Evolutionary conservation across 805 yeast genomes (phyloP), one percentile per base, ranked within the genome.

Genomic region (Pichia insulana): DNA sequence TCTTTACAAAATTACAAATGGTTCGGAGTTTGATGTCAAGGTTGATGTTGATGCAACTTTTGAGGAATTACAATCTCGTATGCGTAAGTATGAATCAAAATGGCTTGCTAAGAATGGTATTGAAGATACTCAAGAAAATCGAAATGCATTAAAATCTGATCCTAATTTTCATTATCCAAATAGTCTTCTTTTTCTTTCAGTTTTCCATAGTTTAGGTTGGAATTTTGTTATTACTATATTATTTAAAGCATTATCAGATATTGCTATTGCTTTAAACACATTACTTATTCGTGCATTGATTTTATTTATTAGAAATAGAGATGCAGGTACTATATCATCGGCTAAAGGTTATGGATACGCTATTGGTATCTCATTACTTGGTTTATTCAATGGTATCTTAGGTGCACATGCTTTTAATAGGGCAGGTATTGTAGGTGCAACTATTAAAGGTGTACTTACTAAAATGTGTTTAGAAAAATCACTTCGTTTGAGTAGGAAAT

Each of bases 281-380:
- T 64, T 86, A 49, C 57, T 84, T 9, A 76, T 85, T 3, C 74
- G 78, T 56, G 67, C 73, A 30, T 65, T 87, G 45, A 82, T 86
- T 47, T 67, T 66, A 34, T 83, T 74, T 50, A 83, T 84, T n/a
- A 76, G 73, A 48, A 55, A 57, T 37, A 69, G 71, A 40, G 71
- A 73, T 8, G 55, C 58, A 22, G 73, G 74, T 7, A 59, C 69
- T 11, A 61, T 62, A 10, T 62, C 66, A 43, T 80, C 78, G 30
- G 49, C 47, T 13, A 65, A 62, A 34, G 96, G 95, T 45, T 68
- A 83, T 16, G 95, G 92, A 8, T 83, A 75, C 51, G 81, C 89
- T 8, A 63, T 87, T 37, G 95, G 89, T 16, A 69, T 83, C 10
- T 71, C 79, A 34, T 49, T 66, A 1, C 65, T 88, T 59, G 73